These are phyloP conservation scores for Chaetomium cochliodes DNA, from an alignment of 495 filamentous ascomycete species.

Conservation along the genomic window DNA sequence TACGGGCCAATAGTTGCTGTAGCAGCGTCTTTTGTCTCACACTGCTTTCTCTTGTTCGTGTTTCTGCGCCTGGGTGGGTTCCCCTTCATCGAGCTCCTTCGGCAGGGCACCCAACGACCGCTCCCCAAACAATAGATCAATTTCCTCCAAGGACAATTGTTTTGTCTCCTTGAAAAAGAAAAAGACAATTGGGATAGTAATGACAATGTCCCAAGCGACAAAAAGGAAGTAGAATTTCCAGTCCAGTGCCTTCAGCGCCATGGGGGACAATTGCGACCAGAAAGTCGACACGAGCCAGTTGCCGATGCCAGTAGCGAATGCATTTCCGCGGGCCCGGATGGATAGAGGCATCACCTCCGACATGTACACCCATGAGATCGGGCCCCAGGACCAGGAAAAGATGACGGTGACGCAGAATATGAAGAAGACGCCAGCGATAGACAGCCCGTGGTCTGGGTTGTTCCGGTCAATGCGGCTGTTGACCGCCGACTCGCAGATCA, in stretches of 20 bases:
- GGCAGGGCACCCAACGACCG: constrained; percentile 46
- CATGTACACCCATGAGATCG: constrained; percentile 52
- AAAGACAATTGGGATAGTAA: constrained; percentile 45
- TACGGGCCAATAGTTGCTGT: no score
- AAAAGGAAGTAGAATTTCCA: constrained; percentile 54
- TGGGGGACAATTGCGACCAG: constrained; percentile 52
- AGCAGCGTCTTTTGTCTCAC: neutral
- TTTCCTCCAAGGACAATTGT: constrained; percentile 55
- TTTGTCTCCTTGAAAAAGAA: constrained; percentile 59
- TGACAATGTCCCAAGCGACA: constrained; percentile 31
- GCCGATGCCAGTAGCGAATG: constrained; percentile 47
- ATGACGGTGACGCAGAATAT: constrained; percentile 50
- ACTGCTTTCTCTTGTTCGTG: neutral
- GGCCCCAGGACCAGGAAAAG: constrained; percentile 50
- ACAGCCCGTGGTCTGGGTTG: constrained; percentile 37
- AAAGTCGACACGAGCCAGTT: constrained; percentile 54
- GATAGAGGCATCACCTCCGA: constrained; percentile 53
- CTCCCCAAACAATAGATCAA: constrained; percentile 56
- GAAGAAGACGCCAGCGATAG: constrained; percentile 51
- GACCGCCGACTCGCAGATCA: constrained; percentile 46
- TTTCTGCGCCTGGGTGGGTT: neutral
- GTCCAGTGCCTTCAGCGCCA: constrained; percentile 43
- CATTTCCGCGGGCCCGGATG: constrained; percentile 50
- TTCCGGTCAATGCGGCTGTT: constrained; percentile 42
- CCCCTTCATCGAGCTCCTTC: constrained; percentile 36